Percentiles rank a stretch among this genome's conserved stretches.
phyloP scores from a whole-genome alignment of 164 flowering plant species.

The Saururus chinensis region DNA sequence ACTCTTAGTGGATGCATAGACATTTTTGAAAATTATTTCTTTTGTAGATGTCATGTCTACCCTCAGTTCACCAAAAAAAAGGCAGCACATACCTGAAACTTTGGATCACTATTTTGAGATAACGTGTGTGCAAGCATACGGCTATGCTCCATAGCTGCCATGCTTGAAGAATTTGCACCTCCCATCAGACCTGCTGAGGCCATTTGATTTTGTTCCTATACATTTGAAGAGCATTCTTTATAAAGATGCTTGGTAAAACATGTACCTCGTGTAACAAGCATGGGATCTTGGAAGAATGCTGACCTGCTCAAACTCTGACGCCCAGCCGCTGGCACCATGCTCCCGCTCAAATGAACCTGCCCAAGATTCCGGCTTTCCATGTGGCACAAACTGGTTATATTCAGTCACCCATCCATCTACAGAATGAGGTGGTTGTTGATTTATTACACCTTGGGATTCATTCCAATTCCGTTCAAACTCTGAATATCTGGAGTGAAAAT shows the following conservation, averaged over 20 bases:
- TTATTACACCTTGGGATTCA: conserved; percentile 57
- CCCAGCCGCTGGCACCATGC: conserved; percentile 88
- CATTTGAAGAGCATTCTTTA: too few relatives aligned
- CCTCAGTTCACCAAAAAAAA: background rate
- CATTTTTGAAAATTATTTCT: too few relatives aligned
- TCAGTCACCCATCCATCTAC: conserved; percentile 73
- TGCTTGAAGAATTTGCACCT: conserved; percentile 36
- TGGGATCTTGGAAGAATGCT: conserved; percentile 1
- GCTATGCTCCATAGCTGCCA: conserved; percentile 86
- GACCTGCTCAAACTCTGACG: conserved; percentile 89
- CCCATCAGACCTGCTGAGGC: conserved; percentile 35
- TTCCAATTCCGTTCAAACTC: conserved; percentile 91
- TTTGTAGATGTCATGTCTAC: too few relatives aligned
- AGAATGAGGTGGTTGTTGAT: conserved; percentile 27
- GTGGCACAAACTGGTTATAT: conserved; percentile 38
- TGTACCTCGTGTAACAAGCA: background rate
- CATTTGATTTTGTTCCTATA: conserved; percentile 67
- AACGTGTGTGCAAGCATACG: conserved; percentile 92
- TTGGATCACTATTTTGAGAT: conserved; percentile 83
- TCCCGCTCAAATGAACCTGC: conserved; percentile 72
- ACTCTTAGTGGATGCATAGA: too few relatives aligned
- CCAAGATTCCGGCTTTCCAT: conserved; percentile 57
- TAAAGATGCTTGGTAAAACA: background rate
- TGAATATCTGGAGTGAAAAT: conserved; percentile 52
- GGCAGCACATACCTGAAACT: conserved; percentile 62